Conservation (phyloP, 805 yeast species). For the Wickerhamomyces pijperi region DNA sequence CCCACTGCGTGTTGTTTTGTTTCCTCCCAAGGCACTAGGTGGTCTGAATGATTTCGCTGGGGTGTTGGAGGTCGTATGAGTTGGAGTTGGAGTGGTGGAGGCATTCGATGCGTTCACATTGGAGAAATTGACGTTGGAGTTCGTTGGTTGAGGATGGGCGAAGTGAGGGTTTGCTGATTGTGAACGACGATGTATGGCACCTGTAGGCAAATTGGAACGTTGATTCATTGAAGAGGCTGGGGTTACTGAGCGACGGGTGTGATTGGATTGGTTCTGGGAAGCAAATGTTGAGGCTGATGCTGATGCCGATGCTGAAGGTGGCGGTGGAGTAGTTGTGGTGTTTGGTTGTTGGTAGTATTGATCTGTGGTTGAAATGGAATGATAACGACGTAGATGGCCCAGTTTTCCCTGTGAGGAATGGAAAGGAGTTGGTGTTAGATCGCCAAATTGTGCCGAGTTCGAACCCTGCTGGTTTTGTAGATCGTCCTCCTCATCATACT, state of each 20-base stretch:
- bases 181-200: not conserved
- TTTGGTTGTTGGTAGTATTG: not conserved
- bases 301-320: too few species aligned
- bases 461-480: too few species aligned
- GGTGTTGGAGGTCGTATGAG: slow-evolving; percentile 18
- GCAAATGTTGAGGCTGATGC: too few species aligned
- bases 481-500: too few species aligned
- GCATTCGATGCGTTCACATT: slow-evolving; percentile 1
- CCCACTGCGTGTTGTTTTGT: too few species aligned
- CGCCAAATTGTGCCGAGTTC: too few species aligned
- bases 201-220: too few species aligned
- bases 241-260: slow-evolving; percentile 2
- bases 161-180: not conserved
- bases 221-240: too few species aligned
- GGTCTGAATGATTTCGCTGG: slow-evolving; percentile 4
- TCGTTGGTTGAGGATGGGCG: too few species aligned
- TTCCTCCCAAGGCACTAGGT: too few species aligned
- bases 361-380: not conserved
- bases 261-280: not conserved
- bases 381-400: not conserved
- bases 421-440: not conserved
- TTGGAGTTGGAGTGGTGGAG: slow-evolving; percentile 10
- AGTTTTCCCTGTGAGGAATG: not conserved
- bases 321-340: not conserved
- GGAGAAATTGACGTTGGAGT: slow-evolving; percentile 10